Conservation (phyloP, 2,329 filamentous ascomycete genomes). For the Beauveria scarabaeidicola region DNA sequence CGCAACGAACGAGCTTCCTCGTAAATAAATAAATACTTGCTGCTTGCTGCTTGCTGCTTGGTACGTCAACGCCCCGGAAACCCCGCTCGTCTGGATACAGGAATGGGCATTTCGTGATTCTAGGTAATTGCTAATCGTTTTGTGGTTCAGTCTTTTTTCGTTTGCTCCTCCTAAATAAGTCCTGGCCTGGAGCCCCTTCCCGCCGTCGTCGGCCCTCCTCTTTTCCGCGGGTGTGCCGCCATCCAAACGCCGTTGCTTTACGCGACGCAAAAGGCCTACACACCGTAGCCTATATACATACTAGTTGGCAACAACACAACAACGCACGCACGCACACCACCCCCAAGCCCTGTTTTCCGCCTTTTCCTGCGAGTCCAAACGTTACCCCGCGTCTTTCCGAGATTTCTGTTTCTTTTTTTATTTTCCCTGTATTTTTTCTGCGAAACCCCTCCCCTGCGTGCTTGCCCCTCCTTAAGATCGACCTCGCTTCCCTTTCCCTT, state of each 20-base stretch:
- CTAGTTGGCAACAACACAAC: not conserved
- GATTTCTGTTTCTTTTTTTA: not conserved
- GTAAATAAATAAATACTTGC: not conserved
- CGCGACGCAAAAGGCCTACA: not conserved
- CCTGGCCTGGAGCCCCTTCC: not conserved
- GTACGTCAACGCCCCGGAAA: not conserved
- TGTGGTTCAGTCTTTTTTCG: slow-evolving; percentile 1
- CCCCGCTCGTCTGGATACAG: not conserved
- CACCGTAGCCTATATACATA: slow-evolving; percentile 7
- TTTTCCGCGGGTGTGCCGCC: not conserved
- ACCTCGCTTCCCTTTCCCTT: not conserved
- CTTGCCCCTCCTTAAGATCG: not conserved
- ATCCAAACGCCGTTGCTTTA: slow-evolving; percentile 7
- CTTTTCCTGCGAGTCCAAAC: not conserved
- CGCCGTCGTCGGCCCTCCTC: not conserved
- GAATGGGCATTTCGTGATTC: not conserved
- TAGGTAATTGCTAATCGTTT: slow-evolving; percentile 8
- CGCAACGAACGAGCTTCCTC: not conserved
- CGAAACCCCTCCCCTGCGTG: not conserved
- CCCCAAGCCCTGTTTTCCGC: not conserved
- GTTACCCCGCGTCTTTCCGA: slow-evolving; percentile 12
- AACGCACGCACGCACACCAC: not conserved
- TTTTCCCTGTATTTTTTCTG: not conserved
- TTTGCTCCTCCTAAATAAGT: too few species aligned
- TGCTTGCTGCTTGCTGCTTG: not conserved